Evolutionary conservation across 306 rosid species (phyloP), one percentile per base, ranked within the genome.

Genomic region (Trifolium pratense): DNA sequence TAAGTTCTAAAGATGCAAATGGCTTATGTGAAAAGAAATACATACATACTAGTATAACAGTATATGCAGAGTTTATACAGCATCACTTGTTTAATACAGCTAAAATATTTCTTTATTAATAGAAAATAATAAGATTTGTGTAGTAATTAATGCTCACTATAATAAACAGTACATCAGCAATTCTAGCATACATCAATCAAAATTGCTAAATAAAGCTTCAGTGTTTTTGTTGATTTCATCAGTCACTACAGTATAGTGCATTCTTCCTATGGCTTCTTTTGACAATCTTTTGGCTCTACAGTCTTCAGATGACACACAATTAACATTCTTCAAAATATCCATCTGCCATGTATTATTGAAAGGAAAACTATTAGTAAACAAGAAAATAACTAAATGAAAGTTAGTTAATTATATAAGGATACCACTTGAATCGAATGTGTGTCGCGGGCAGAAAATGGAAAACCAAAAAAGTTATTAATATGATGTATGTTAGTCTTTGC

Each of bases 311-410:
- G 49, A 7, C 39, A 17, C 16, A 74, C 45, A 37, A 52, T n/a
- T 46, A 68, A 37, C 71, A 69, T 10, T 74, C 72, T 23, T 78
- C 70, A 2, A 13, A 3, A n/a, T 29, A 66, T 40, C 72, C 40
- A 75, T 64, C 65, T 71, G 69, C 36, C 15, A 52, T 51, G 69
- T 31, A 23, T 15, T 68, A 23, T 15, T 68, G 16, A 60, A 83
- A 60, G 23, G 45, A 57, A 70, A 66, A 45, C 12, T 14, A 20
- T 42, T 51, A 71, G 59, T 71, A 34, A 63, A 49, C 3, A 31
- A 20, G 42, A 32, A 71, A 37, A 58, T 29, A 83, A 43, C 4
- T 59, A 64, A 70, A 56, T 58, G 55, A 53, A 32, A 68, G n/a
- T 45, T 37, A 5, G 6, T 56, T 11, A 21, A 48, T 16, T 5